Base-by-base conservation (phyloP, 2,329 filamentous ascomycete species). In the Verruconis gallopava region DNA sequence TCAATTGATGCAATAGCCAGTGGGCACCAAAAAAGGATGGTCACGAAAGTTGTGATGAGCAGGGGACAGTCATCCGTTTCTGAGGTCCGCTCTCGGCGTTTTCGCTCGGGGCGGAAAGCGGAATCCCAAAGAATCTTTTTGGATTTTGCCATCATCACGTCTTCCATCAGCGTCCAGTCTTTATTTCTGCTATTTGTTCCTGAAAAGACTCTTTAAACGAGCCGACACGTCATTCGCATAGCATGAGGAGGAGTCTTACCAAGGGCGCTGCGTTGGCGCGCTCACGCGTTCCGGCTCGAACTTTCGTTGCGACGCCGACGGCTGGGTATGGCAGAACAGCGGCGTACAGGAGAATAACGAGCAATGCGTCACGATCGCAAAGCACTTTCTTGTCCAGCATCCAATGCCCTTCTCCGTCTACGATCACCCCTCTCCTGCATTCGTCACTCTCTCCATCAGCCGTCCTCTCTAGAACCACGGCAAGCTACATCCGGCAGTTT, bases 401-500 rank as follows among this genome's bases (percentile, higher is more conserved):
- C 37, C 35, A 30, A 15, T n/a, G 14, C 13, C 21, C 41, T 20
- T 43, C 41, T 9, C 14, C 20, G n/a, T 37, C 21, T 25, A 12
- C 21, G 6, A 13, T 37, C 17, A 14, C 34, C 15, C 21, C 35
- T n/a, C 41, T 38, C 17, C 37, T 21, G 11, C 25, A 12, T 20
- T 30, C 34, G 17, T 30, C 37, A 34, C 37, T 41, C 20, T 40
- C 37, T n/a, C 20, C 37, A 25, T 30, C 18, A 21, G 17, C 25
- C 5, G 22, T 56, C 32, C 61, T 61, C 45, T 59, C 58, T 44
- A 64, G 50, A 50, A 57, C 58, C 51, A 62, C 58, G 49, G 64
- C 53, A 59, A 60, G 50, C 53, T 61, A 61, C 34, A 55, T 58
- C 48, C 60, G 66, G 46, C 58, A 65, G 42, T 64, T 68, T 44